Conservation (phyloP, 805 yeast species). For the Kuraishia cidri region DNA sequence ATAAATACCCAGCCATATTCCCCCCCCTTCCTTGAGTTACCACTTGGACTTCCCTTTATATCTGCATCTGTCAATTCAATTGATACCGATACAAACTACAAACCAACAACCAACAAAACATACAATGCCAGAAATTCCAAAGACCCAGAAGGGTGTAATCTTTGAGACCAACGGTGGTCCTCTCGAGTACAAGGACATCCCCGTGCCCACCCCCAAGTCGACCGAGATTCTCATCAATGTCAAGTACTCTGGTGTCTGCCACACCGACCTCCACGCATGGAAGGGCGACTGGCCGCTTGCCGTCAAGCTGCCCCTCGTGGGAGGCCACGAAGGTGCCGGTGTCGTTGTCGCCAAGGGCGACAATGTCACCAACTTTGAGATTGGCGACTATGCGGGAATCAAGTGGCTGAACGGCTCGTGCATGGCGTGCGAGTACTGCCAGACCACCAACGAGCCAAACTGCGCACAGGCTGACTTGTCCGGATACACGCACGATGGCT, state of each 20-base stretch:
- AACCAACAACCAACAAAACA: too few relatives aligned
- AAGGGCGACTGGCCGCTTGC: conserved; percentile 64
- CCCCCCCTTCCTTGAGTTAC: too few relatives aligned
- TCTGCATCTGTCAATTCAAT: too few relatives aligned
- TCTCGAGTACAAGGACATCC: conserved; percentile 59
- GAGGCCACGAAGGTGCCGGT: conserved; percentile 75
- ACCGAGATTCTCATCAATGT: conserved; percentile 57
- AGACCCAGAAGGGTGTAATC: conserved; percentile 62
- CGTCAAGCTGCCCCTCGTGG: conserved; percentile 51
- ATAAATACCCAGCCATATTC: too few relatives aligned
- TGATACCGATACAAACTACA: too few relatives aligned
- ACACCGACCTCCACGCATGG: conserved; percentile 71
- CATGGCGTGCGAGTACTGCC: conserved; percentile 56
- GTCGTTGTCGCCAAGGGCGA: conserved; percentile 57
- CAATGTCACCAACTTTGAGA: conserved; percentile 47
- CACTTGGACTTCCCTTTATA: too few relatives aligned
- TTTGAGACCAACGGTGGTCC: conserved; percentile 60
- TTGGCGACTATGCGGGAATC: conserved; percentile 62
- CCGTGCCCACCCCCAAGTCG: conserved; percentile 61
- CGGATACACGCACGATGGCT: conserved; percentile 68
- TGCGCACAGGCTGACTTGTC: conserved; percentile 63
- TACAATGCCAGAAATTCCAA: conserved; percentile 31
- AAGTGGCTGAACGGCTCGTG: conserved; percentile 67
- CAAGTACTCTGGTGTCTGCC: conserved; percentile 70
- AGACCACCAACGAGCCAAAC: conserved; percentile 49